These are phyloP conservation scores for Xanthoparmelia taractica DNA, from an alignment of 495 filamentous ascomycete genomes.

Conservation along the genomic window DNA sequence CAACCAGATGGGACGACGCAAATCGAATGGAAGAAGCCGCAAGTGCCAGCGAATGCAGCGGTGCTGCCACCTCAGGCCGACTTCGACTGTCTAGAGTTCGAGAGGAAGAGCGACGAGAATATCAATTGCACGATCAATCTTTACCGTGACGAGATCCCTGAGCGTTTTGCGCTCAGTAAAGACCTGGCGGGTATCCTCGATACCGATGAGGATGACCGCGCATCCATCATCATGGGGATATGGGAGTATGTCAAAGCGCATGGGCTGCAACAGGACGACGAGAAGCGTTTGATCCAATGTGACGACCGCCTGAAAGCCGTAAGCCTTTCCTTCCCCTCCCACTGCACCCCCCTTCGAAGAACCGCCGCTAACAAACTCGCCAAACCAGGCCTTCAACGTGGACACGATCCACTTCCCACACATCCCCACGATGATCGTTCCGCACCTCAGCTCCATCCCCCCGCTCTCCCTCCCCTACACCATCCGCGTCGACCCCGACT, in stretches of 20 bases:
- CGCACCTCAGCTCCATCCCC: slow-evolving; percentile 68
- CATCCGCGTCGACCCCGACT: slow-evolving; percentile 84
- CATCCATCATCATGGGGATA: slow-evolving; percentile 77
- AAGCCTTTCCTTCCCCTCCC: slow-evolving; percentile 24
- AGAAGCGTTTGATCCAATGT: slow-evolving; percentile 83
- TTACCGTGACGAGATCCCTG: slow-evolving; percentile 73
- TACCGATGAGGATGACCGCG: slow-evolving; percentile 74
- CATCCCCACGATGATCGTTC: slow-evolving; percentile 65
- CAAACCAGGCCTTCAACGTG: slow-evolving; percentile 59
- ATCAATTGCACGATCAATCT: slow-evolving; percentile 86
- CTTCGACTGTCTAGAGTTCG: slow-evolving; percentile 88
- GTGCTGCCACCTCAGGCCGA: slow-evolving; percentile 49
- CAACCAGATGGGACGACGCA: slow-evolving; percentile 50
- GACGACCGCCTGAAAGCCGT: slow-evolving; percentile 73
- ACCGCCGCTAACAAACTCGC: slow-evolving; percentile 20
- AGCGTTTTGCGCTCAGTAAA: slow-evolving; percentile 70
- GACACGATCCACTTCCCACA: slow-evolving; percentile 85
- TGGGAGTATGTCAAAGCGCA: slow-evolving; percentile 92
- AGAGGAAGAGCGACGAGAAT: slow-evolving; percentile 86
- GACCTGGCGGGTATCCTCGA: slow-evolving; percentile 80
- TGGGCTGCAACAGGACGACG: slow-evolving; percentile 84
- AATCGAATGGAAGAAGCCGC: slow-evolving; percentile 67
- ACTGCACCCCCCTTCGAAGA: too few relatives aligned
- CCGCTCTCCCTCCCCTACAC: slow-evolving; percentile 85
- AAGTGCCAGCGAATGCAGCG: slow-evolving; percentile 44